These are phyloP conservation scores for Thelephora ganbajun DNA, from an alignment of 768 basidiomycete species.

Conservation along the genomic window DNA sequence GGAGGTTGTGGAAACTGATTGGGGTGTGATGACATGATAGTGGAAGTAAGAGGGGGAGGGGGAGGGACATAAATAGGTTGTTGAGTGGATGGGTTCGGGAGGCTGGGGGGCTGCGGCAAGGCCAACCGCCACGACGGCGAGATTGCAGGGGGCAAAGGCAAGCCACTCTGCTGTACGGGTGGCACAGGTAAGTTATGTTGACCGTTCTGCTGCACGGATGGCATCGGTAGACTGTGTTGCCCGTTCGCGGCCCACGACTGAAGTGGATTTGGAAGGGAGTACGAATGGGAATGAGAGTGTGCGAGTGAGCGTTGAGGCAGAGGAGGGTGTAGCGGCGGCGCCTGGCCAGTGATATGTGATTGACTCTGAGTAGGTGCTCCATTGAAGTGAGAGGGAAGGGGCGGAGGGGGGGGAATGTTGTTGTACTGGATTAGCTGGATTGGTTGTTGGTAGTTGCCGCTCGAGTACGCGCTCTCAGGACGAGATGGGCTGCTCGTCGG, in stretches of 20 bases:
- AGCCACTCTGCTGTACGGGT: not conserved
- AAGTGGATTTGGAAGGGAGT: no score
- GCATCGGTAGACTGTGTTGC: not conserved
- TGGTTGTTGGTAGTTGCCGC: not conserved
- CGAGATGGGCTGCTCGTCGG: not conserved
- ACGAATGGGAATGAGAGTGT: no score
- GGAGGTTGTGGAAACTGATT: constrained; percentile 7
- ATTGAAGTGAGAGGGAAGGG: constrained; percentile 7
- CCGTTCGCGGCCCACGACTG: no score
- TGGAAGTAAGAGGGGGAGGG: constrained; percentile 19
- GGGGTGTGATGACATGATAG: constrained; percentile 3
- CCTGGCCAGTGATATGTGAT: not conserved
- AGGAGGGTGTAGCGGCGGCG: not conserved
- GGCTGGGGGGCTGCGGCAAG: not conserved
- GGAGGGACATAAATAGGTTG: constrained; percentile 1
- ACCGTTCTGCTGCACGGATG: not conserved
- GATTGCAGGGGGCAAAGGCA: not conserved
- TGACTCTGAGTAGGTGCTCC: not conserved
- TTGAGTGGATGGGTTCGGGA: constrained; percentile 3
- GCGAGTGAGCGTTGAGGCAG: not conserved
- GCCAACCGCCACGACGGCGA: not conserved
- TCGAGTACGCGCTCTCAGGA: not conserved
- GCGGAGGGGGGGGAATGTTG: constrained; percentile 10
- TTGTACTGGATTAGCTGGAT: not conserved
- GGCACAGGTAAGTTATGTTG: not conserved